Conservation (phyloP, 768 basidiomycete genomes). For the Boletus huronensis region DNA sequence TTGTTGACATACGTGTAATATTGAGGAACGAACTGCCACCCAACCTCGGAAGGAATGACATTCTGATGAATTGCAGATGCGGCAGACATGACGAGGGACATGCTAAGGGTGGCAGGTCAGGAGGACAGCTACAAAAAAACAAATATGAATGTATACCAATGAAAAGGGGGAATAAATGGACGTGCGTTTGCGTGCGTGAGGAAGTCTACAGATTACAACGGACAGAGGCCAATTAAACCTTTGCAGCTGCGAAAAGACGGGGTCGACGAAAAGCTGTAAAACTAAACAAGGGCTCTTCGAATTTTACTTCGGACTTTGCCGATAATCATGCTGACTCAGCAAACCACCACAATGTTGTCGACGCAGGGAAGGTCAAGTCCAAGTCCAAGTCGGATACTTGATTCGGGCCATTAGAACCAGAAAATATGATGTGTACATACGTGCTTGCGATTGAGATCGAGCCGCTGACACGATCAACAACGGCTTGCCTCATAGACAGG, state of each 20-base stretch:
- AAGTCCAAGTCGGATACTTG: no score
- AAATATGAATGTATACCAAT: constrained; percentile 17
- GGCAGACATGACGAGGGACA: constrained; percentile 38
- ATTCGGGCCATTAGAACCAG: no score
- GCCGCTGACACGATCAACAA: no score
- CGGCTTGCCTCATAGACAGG: no score
- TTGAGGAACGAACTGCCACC: constrained; percentile 99
- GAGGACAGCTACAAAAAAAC: not conserved
- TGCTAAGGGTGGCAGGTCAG: constrained; percentile 20
- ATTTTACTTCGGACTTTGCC: constrained; percentile 34
- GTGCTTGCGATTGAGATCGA: no score
- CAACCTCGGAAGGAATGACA: constrained; percentile 90
- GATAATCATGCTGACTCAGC: constrained; percentile 29
- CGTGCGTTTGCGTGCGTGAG: constrained; percentile 33
- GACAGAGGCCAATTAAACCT: constrained; percentile 28
- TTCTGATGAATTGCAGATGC: constrained; percentile 50
- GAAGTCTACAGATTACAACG: constrained; percentile 37
- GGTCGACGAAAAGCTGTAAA: constrained; percentile 23
- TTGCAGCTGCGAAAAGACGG: constrained; percentile 24
- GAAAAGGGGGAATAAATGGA: constrained; percentile 34
- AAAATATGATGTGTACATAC: no score
- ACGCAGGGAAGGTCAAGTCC: no score
- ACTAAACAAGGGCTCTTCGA: constrained; percentile 9
- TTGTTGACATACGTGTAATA: constrained; percentile 99
- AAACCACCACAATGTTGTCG: not conserved